These are phyloP conservation scores for Blastomyces percursus DNA, from an alignment of 2,329 filamentous ascomycete genomes.

Conservation along the genomic window DNA sequence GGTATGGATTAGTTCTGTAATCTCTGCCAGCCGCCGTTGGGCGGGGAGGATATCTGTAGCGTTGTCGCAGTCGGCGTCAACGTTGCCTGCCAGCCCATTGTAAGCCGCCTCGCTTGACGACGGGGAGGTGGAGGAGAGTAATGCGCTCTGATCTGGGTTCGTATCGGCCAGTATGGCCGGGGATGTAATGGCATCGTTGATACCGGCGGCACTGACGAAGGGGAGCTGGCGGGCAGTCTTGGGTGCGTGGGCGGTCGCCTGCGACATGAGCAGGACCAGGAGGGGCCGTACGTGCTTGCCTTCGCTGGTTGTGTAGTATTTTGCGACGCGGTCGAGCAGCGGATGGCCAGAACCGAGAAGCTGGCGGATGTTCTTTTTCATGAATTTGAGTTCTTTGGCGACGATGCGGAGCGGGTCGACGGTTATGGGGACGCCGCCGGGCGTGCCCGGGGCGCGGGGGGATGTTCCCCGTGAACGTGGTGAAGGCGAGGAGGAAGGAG, in stretches of 20 bases:
- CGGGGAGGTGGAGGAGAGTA: conserved; percentile 34
- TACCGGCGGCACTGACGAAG: conserved; percentile 23
- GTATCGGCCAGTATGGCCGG: conserved; percentile 59
- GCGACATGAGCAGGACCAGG: conserved; percentile 91
- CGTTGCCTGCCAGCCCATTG: neutral
- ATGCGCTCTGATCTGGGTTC: conserved; percentile 55
- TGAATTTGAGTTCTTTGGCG: conserved; percentile 90
- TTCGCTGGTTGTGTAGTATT: conserved; percentile 95
- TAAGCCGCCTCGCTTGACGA: neutral
- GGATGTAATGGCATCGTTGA: conserved; percentile 53
- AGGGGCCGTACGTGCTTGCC: conserved; percentile 94
- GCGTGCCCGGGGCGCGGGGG: neutral
- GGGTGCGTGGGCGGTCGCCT: conserved; percentile 74
- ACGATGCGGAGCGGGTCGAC: conserved; percentile 84
- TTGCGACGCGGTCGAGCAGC: conserved; percentile 84
- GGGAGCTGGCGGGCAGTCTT: conserved; percentile 40
- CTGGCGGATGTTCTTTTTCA: conserved; percentile 86
- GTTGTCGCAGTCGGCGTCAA: conserved; percentile 15
- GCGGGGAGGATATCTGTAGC: conserved; percentile 68
- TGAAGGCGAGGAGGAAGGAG: conserved; percentile 8
- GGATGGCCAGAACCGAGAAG: conserved; percentile 91
- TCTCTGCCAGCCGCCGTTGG: conserved; percentile 85
- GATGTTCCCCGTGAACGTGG: neutral
- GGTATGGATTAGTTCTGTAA: conserved; percentile 94
- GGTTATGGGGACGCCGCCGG: conserved; percentile 43